phyloP scores from a whole-genome alignment of 305 asterid species.

The Andrographis paniculata region DNA sequence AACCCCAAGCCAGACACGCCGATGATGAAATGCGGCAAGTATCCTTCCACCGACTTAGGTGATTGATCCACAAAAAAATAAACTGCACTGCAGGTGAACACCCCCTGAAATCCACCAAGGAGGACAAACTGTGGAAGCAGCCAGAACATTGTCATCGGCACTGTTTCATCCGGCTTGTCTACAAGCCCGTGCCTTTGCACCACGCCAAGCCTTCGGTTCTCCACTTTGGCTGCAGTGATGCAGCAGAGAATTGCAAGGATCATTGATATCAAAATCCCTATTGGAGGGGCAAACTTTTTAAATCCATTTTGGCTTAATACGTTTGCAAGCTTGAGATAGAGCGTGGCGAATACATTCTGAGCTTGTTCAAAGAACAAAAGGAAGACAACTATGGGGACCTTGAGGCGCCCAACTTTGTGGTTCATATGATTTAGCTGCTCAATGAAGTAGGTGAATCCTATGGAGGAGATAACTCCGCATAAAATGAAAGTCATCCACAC shows the following conservation, averaged over 20 bases:
- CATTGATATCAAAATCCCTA: constrained; percentile 28
- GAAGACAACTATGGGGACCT: constrained; percentile 27
- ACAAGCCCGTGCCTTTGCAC: constrained; percentile 23
- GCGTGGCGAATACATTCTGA: constrained; percentile 8
- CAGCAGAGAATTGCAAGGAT: constrained; percentile 36
- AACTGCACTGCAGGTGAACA: neutral
- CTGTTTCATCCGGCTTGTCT: constrained; percentile 23
- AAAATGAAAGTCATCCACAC: constrained; percentile 37
- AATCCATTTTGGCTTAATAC: neutral
- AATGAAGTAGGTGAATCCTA: constrained; percentile 41
- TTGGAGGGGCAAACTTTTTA: constrained; percentile 23
- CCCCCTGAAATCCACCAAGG: constrained; percentile 21
- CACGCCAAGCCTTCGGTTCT: constrained; percentile 28
- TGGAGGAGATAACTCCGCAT: constrained; percentile 33
- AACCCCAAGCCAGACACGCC: constrained; percentile 28
- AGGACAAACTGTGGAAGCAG: constrained; percentile 41
- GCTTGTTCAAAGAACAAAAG: constrained; percentile 26
- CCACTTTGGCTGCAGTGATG: constrained; percentile 38
- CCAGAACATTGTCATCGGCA: constrained; percentile 44
- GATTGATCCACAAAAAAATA: neutral
- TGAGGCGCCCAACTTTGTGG: constrained; percentile 33
- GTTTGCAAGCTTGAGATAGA: constrained; percentile 15
- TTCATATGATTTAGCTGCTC: constrained; percentile 31
- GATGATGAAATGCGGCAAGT: neutral
- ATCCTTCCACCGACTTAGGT: neutral